Conservation (phyloP, 805 yeast genomes). For the Ogataea kodamae region DNA sequence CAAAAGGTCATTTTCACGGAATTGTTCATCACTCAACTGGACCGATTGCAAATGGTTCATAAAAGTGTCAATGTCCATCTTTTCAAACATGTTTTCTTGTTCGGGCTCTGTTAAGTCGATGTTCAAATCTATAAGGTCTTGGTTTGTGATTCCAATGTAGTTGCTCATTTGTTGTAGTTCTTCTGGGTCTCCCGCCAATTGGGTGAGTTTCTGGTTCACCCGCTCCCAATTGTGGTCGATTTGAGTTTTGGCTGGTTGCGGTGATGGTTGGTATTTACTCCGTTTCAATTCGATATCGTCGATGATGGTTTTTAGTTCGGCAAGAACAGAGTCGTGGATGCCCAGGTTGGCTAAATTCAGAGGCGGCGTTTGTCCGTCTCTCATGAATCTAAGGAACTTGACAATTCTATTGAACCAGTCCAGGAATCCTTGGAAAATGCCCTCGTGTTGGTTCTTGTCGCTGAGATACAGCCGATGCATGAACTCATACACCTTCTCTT, state of each 20-base stretch:
- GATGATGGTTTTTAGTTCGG: slow-evolving; percentile 41
- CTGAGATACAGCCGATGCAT: slow-evolving; percentile 78
- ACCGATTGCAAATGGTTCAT: slow-evolving; percentile 13
- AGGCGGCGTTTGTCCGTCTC: slow-evolving; percentile 37
- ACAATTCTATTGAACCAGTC: slow-evolving; percentile 72
- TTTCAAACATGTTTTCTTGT: slow-evolving; percentile 11
- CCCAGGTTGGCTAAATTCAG: slow-evolving; percentile 42
- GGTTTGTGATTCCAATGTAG: slow-evolving; percentile 37
- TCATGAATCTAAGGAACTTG: slow-evolving; percentile 60
- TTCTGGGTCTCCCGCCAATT: slow-evolving; percentile 5
- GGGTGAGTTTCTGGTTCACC: slow-evolving; percentile 31
- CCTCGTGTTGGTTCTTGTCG: slow-evolving; percentile 46
- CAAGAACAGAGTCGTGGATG: slow-evolving; percentile 33
- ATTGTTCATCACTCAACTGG: slow-evolving; percentile 18
- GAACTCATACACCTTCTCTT: slow-evolving; percentile 67
- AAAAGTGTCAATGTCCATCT: slow-evolving; percentile 13
- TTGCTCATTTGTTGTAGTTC: slow-evolving; percentile 9
- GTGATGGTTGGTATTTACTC: slow-evolving; percentile 30
- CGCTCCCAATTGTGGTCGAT: slow-evolving; percentile 42
- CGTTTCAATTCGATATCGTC: slow-evolving; percentile 37
- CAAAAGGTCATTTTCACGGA: slow-evolving; percentile 21
- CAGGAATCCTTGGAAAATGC: slow-evolving; percentile 65
- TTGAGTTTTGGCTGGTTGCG: slow-evolving; percentile 19
- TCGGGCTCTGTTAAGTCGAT: slow-evolving; percentile 21
- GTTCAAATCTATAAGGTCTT: slow-evolving; percentile 45